Evolutionary conservation across 73 alveolate genomes (phyloP).

Genomic region (Paramecium octaurelia): DNA sequence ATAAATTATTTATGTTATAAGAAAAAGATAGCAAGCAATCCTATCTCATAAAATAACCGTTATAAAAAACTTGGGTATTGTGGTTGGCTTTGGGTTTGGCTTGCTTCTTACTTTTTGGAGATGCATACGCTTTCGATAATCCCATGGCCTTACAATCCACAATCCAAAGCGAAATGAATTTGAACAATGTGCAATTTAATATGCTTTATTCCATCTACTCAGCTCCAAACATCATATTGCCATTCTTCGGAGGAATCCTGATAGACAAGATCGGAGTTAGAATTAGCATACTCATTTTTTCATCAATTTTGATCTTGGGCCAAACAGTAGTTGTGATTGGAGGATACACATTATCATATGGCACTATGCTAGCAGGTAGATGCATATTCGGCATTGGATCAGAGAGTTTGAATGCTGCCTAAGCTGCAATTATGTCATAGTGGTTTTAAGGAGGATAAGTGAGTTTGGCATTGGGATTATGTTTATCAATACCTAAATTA

Average conservation of each 20-base stretch:
- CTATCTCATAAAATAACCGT: neutral
- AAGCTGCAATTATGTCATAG: conserved; percentile 25
- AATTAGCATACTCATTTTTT: neutral
- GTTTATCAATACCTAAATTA: neutral
- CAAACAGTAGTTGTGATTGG: neutral
- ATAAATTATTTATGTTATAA: neutral
- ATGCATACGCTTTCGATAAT: conserved; percentile 21
- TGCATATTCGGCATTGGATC: conserved; percentile 24
- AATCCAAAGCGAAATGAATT: neutral
- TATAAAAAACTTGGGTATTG: neutral
- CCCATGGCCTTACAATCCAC: conserved; percentile 5
- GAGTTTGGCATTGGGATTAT: neutral
- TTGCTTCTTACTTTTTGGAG: neutral
- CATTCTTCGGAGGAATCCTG: conserved; percentile 50
- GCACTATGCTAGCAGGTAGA: conserved; percentile 11
- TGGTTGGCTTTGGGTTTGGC: neutral
- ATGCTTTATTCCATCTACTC: conserved; percentile 49
- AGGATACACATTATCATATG: conserved; percentile 1
- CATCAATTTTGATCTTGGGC: neutral
- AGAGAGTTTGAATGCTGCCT: conserved; percentile 11
- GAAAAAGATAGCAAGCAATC: neutral
- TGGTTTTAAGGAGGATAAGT: neutral
- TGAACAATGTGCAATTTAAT: neutral
- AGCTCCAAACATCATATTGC: conserved; percentile 44
- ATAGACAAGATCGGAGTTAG: conserved; percentile 49